A percentile compares a stretch with the other conserved stretches of the same genome.
Evolutionary conservation across 1,284 basidiomycete genomes (phyloP).

Genomic region (Ganoderma leucocontextum): DNA sequence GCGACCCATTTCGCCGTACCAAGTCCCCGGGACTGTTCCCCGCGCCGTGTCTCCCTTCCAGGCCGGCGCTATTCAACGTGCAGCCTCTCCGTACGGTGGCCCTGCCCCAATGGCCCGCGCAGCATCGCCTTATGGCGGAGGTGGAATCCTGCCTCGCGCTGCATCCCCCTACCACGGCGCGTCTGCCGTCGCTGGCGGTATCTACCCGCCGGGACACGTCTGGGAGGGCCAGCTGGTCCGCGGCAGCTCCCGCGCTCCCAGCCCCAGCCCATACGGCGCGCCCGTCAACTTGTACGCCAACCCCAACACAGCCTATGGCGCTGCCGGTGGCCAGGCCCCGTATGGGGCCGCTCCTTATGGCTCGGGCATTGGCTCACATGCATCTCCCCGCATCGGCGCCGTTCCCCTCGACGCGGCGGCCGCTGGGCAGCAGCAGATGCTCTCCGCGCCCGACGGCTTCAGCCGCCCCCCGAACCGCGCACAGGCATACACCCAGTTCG

Average conservation of each 20-base stretch:
- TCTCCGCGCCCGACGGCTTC: slow-evolving; percentile 74
- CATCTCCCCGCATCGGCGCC: slow-evolving; percentile 36
- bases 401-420: slow-evolving; percentile 20
- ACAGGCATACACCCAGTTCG: slow-evolving; percentile 74
- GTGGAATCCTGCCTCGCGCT: slow-evolving; percentile 36
- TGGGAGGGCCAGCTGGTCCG: slow-evolving; percentile 38
- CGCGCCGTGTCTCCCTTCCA: slow-evolving; percentile 31
- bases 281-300: slow-evolving; percentile 26
- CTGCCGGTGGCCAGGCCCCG: slow-evolving; percentile 20
- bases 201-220: slow-evolving; percentile 39
- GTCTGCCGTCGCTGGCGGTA: slow-evolving; percentile 19
- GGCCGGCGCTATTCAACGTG: slow-evolving; percentile 22
- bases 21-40: slow-evolving; percentile 25
- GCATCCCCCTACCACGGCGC: slow-evolving; percentile 39
- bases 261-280: slow-evolving; percentile 36
- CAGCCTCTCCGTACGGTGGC: slow-evolving; percentile 26
- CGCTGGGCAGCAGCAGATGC: slow-evolving; percentile 51
- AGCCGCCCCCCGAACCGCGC: slow-evolving; percentile 71
- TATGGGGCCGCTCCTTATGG: slow-evolving; percentile 18
- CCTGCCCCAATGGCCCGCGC: slow-evolving; percentile 22
- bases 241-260: slow-evolving; percentile 35
- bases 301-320: slow-evolving; percentile 17
- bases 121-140: slow-evolving; percentile 31
- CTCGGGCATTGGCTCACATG: slow-evolving; percentile 26
- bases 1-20: slow-evolving; percentile 39